phyloP scores from a whole-genome alignment of 495 filamentous ascomycete species.

The Platismatia glauca region DNA sequence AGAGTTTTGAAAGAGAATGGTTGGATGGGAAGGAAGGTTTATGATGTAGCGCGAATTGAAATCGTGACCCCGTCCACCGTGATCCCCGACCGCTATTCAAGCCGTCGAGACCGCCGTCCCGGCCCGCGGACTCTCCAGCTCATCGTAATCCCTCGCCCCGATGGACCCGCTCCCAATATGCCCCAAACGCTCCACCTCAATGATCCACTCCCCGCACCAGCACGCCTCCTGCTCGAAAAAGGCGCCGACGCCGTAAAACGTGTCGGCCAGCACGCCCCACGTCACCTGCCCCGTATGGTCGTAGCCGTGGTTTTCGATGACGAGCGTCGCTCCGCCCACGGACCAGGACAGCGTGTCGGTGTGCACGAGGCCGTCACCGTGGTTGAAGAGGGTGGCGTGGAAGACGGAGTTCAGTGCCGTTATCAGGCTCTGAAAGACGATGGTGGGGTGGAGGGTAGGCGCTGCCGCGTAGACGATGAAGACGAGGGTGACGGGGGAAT shows the following conservation, averaged over 20 bases:
- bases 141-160: background rate
- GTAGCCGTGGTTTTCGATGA: constrained; percentile 3
- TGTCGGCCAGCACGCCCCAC: constrained; percentile 10
- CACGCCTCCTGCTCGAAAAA: background rate
- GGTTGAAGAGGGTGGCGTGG: background rate
- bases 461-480: background rate
- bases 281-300: background rate
- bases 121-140: background rate
- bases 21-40: too few relatives aligned
- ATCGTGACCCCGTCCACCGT: too few relatives aligned
- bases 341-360: background rate
- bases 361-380: background rate
- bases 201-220: background rate
- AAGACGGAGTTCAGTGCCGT: background rate
- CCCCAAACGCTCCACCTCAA: background rate
- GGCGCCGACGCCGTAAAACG: constrained; percentile 1
- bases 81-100: too few relatives aligned
- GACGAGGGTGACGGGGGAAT: background rate
- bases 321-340: background rate
- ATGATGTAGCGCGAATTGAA: too few relatives aligned
- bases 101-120: background rate
- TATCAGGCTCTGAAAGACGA: background rate
- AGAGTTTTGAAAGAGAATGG: too few relatives aligned
- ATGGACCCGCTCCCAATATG: constrained; percentile 8
- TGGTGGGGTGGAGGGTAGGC: background rate